These are phyloP conservation scores for Hyaloscypha hepaticicola DNA, from an alignment of 495 filamentous ascomycete genomes.

Conservation along the genomic window DNA sequence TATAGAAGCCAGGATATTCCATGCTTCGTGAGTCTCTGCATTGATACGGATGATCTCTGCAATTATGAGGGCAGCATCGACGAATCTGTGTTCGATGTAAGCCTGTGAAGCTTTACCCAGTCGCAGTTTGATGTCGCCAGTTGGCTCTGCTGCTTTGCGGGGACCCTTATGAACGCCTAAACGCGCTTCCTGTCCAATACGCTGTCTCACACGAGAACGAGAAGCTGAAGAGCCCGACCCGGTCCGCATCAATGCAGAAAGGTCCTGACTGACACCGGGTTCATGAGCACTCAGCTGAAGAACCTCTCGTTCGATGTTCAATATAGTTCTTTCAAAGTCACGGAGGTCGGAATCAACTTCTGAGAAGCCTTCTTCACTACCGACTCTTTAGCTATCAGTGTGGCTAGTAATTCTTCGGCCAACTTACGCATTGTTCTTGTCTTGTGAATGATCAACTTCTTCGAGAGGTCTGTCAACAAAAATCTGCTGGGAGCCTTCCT, in stretches of 20 bases:
- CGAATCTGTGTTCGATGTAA: constrained; percentile 65
- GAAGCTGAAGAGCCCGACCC: not conserved
- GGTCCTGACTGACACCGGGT: not conserved
- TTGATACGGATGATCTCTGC: constrained; percentile 75
- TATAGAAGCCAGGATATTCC: constrained; percentile 72
- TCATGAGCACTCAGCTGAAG: constrained; percentile 29
- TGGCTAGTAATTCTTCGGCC: too few species aligned
- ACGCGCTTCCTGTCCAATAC: constrained; percentile 5
- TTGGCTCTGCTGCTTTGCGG: constrained; percentile 70
- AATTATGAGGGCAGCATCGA: constrained; percentile 59
- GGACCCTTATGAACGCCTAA: constrained; percentile 57
- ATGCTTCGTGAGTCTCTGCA: constrained; percentile 77
- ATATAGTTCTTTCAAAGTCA: constrained; percentile 38
- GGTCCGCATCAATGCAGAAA: not conserved
- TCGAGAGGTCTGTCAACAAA: not conserved
- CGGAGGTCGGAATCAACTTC: constrained; percentile 39
- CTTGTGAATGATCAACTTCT: too few species aligned
- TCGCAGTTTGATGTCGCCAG: constrained; percentile 69
- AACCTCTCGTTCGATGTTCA: constrained; percentile 35
- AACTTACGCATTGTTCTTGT: too few species aligned
- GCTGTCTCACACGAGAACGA: not conserved
- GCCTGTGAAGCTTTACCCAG: constrained; percentile 68
- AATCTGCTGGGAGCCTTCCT: not conserved
- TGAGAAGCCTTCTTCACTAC: constrained; percentile 30
- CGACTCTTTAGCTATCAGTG: too few species aligned